These are phyloP conservation scores for Onygenales sp. DNA, from an alignment of 2,329 filamentous ascomycete genomes.

Conservation along the genomic window DNA sequence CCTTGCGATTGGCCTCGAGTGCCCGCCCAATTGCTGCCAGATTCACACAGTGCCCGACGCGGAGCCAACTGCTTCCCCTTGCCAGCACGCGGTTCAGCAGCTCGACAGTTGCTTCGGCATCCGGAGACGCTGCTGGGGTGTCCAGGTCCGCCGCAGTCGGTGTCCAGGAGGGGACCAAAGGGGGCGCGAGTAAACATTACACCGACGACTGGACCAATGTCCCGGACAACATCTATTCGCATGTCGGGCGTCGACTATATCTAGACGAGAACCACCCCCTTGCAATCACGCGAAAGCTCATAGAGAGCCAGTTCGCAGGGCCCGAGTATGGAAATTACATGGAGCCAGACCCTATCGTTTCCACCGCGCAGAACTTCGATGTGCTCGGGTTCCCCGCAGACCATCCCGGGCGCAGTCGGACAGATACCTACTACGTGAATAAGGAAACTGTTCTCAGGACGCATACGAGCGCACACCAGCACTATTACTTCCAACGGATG, in stretches of 20 bases:
- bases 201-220: conserved; percentile 82
- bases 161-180: conserved; percentile 15
- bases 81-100: conserved; percentile 20
- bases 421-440: conserved; percentile 96
- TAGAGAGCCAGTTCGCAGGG: conserved; percentile 75
- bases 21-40: conserved; percentile 22
- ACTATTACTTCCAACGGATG: conserved; percentile 64
- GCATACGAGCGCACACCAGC: conserved; percentile 92
- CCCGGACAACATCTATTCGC: conserved; percentile 62
- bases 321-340: conserved; percentile 70
- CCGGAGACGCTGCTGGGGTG: neutral
- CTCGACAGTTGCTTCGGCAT: conserved; percentile 17
- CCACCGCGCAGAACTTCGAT: conserved; percentile 84
- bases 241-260: conserved; percentile 72
- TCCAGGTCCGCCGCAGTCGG: neutral
- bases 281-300: conserved; percentile 80
- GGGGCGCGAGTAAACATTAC: conserved; percentile 50
- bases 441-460: conserved; percentile 74
- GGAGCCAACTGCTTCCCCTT: neutral
- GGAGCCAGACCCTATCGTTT: conserved; percentile 71
- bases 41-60: neutral
- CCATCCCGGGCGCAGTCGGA: conserved; percentile 76
- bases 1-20: conserved; percentile 26
- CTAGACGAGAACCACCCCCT: conserved; percentile 85
- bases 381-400: conserved; percentile 84